Conservation (phyloP, 202 grass and related monocot genomes). For the Alloteropsis angusta region DNA sequence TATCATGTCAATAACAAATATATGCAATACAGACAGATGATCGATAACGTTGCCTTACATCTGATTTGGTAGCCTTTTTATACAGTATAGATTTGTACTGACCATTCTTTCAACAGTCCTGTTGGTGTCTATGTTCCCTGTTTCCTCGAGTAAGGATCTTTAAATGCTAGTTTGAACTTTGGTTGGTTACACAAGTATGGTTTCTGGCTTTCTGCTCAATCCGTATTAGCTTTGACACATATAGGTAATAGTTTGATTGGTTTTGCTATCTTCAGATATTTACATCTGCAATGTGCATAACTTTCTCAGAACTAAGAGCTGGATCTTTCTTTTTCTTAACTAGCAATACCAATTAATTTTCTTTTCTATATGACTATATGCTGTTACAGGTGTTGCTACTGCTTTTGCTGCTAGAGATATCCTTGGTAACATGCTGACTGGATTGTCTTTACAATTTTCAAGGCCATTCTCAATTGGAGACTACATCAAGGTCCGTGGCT, state of each 20-base stretch:
- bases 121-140: not conserved
- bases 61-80: not conserved
- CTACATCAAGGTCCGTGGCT: constrained; percentile 50
- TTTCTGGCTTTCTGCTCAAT: not conserved
- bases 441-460: constrained; percentile 64
- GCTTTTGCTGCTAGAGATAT: constrained; percentile 88
- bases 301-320: not conserved
- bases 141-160: not conserved
- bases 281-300: not conserved
- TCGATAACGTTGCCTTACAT: not conserved
- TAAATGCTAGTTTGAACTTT: not conserved
- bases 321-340: not conserved
- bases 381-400: constrained; percentile 56
- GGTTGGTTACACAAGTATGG: not conserved
- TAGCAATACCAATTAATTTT: not conserved
- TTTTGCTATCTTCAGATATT: not conserved
- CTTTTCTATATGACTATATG: not conserved
- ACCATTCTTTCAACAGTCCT: not conserved
- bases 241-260: not conserved
- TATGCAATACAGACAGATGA: not conserved
- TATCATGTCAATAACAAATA: not conserved
- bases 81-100: not conserved
- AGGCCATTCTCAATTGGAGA: constrained; percentile 59
- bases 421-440: constrained; percentile 67
- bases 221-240: not conserved